Evolutionary conservation across 129 eudicot species (phyloP), one percentile per base, ranked within the genome.

Genomic region (Chrysanthemum makinoi): DNA sequence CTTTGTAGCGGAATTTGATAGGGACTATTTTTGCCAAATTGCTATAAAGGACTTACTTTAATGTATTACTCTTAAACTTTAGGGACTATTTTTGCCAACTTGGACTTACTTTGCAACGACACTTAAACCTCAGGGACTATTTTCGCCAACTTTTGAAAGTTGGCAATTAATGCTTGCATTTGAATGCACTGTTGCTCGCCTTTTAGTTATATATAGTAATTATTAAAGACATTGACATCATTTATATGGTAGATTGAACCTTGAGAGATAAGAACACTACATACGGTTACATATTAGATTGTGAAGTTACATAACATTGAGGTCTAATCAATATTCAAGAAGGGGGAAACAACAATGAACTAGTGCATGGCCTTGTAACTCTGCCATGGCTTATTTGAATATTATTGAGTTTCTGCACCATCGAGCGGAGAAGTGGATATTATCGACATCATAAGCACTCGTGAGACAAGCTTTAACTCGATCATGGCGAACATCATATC

Each of bases 401-500:
- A 39, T 62, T 72, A 54, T 75, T 62, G 12, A 88, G 87, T 77
- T 80, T 85, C 53, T 78, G 75, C 95, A 82, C 90, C 95, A 87
- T 77, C 73, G 63, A 87, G 82, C 52, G 82, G 95, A 63, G 86
- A 72, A 47, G 87, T 73, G 18, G 90, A 84, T 12, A 87, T 76
- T 19, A 78, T 28, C 1, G 84, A 75, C 89, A 87, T 77, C 33
- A 68, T 67, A 8, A 87, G 83, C 77, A 84, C 85, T 43, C 83
- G 78, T 2, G 74, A 22, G 49, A 82, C 85, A 7, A 87, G 78
- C 81, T 82, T 84, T 62, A 84, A 56, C 49, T 87, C 87, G 6
- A 77, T 87, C 78, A 33, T 62, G 14, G 84, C 33, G 19, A 77
- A 84, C 65, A 80, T 74, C 46, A 71, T 84, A 61, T 79, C 79